These are phyloP conservation scores for Colletotrichum sp. DNA, from an alignment of 2,329 filamentous ascomycete species.

Conservation along the genomic window DNA sequence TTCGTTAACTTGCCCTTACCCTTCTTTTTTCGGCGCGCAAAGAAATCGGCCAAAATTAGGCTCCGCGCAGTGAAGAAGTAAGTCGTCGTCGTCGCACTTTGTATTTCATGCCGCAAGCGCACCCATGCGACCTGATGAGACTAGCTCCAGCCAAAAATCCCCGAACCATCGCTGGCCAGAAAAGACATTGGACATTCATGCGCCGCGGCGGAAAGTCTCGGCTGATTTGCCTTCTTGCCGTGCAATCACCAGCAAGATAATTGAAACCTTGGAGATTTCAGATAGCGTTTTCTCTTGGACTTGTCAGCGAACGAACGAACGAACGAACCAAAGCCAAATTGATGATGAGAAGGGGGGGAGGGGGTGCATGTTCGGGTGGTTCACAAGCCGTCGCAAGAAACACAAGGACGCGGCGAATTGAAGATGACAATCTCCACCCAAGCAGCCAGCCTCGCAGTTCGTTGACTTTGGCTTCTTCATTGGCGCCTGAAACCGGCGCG, in stretches of 20 bases:
- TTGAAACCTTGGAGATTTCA: not conserved
- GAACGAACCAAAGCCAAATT: not conserved
- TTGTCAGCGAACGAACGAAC: not conserved
- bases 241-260: not conserved
- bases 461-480: not conserved
- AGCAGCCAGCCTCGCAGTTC: not conserved
- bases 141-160: not conserved
- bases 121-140: constrained; percentile 13
- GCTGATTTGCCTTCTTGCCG: not conserved
- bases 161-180: not conserved
- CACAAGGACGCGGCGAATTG: not conserved
- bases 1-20: not conserved
- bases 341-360: not conserved
- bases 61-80: not conserved
- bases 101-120: not conserved
- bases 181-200: constrained; percentile 11
- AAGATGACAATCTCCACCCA: not conserved
- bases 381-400: not conserved
- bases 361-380: not conserved
- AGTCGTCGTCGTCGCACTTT: not conserved
- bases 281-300: not conserved
- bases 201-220: not conserved
- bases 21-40: not conserved
- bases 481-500: constrained; percentile 9
- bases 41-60: not conserved